These are phyloP conservation scores for Umbelopsis isabellina DNA, from an alignment of 192 early-diverging fungal genomes.

Conservation along the genomic window DNA sequence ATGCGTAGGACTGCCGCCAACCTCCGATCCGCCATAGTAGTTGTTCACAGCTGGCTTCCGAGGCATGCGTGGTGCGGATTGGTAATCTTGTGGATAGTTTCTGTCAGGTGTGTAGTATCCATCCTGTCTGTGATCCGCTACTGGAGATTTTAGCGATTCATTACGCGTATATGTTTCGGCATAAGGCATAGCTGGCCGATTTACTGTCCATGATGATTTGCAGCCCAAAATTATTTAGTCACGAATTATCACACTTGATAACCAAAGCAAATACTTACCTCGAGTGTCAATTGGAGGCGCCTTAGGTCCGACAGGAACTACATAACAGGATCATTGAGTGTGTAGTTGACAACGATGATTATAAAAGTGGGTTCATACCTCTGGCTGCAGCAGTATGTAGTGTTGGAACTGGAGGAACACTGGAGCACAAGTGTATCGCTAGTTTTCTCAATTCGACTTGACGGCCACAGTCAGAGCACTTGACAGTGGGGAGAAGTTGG, in stretches of 20 bases:
- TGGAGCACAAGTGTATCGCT: constrained; percentile 56
- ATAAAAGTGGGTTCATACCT: neutral
- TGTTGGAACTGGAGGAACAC: constrained; percentile 51
- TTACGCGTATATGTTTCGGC: neutral
- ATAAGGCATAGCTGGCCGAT: neutral
- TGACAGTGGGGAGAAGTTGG: constrained; percentile 57
- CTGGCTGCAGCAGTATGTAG: constrained; percentile 27
- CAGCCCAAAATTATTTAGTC: too few species aligned
- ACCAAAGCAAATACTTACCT: neutral
- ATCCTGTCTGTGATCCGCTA: neutral
- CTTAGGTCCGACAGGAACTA: neutral
- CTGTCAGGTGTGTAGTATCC: constrained; percentile 1
- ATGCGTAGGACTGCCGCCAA: neutral
- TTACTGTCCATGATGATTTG: neutral
- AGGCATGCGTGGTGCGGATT: constrained; percentile 1
- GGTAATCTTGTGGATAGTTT: constrained; percentile 1
- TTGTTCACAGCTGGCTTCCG: constrained; percentile 6
- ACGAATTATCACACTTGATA: too few species aligned
- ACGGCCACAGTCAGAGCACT: constrained; percentile 61
- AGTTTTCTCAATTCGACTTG: constrained; percentile 55
- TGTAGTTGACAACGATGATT: neutral
- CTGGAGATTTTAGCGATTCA: neutral
- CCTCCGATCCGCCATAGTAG: neutral
- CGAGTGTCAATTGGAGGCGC: neutral
- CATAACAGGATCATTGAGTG: neutral